Evolutionary conservation across 768 basidiomycete genomes (phyloP).

Genomic region (Agaricus subrufescens): DNA sequence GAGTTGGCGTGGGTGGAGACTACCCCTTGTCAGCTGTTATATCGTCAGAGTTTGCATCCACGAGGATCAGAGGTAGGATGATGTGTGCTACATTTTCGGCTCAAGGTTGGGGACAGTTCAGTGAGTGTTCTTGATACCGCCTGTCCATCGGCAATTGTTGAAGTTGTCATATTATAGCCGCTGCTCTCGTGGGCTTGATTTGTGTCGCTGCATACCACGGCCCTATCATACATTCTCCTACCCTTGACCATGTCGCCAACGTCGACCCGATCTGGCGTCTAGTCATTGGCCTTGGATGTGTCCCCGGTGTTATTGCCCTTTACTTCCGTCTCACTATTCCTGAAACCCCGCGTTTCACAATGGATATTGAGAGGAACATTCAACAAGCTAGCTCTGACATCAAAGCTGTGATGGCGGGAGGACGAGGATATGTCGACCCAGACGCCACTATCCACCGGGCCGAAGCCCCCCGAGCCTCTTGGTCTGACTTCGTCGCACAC

Average conservation of each 20-base stretch:
- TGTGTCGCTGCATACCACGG: constrained; percentile 66
- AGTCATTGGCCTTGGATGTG: constrained; percentile 81
- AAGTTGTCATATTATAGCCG: constrained; percentile 31
- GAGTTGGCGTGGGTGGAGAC: constrained; percentile 85
- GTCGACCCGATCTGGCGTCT: constrained; percentile 85
- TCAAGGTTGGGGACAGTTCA: constrained; percentile 86
- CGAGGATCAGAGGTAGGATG: constrained; percentile 72
- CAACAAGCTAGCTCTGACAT: constrained; percentile 72
- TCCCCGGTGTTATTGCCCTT: constrained; percentile 76
- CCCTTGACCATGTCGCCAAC: constrained; percentile 32
- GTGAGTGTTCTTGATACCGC: constrained; percentile 29
- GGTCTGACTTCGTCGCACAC: constrained; percentile 61
- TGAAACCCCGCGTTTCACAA: constrained; percentile 87
- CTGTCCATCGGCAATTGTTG: background rate
- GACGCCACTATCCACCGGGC: constrained; percentile 57
- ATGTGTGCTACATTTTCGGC: constrained; percentile 86
- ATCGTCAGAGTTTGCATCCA: constrained; percentile 83
- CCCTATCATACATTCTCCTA: constrained; percentile 37
- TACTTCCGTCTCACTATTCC: constrained; percentile 94
- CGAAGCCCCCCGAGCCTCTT: constrained; percentile 63
- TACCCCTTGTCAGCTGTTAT: constrained; percentile 86
- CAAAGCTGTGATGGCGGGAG: constrained; percentile 54
- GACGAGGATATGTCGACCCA: constrained; percentile 42
- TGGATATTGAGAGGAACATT: constrained; percentile 88
- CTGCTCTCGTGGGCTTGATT: constrained; percentile 63